phyloP scores from a whole-genome alignment of 192 early-diverging fungal genomes.

The Entophlyctis helioformis region DNA sequence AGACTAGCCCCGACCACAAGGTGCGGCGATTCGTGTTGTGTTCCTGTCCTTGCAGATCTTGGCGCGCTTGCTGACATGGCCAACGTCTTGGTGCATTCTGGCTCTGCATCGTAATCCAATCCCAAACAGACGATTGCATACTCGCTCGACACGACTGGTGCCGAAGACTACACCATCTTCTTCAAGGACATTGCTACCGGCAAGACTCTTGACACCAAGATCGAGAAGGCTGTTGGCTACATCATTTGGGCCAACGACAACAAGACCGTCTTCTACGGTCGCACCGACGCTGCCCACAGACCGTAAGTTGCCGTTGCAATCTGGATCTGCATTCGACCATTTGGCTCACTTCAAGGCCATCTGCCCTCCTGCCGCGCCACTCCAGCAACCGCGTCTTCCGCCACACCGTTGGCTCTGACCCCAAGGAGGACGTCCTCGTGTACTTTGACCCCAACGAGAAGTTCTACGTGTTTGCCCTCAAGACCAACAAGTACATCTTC shows the following conservation, averaged over 20 bases:
- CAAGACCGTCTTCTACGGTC: slow-evolving; percentile 17
- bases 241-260: slow-evolving; percentile 23
- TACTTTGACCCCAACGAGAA: slow-evolving; percentile 26
- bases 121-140: slow-evolving; percentile 27
- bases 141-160: slow-evolving; percentile 24
- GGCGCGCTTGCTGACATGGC: no score
- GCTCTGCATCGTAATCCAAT: no score
- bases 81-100: no score
- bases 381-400: slow-evolving; percentile 10
- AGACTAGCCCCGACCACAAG: slow-evolving; percentile 19
- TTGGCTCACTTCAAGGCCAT: no score
- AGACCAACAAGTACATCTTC: slow-evolving; percentile 22
- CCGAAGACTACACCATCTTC: slow-evolving; percentile 23
- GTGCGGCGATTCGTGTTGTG: background rate
- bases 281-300: slow-evolving; percentile 22
- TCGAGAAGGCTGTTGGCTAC: slow-evolving; percentile 6
- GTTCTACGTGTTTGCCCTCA: slow-evolving; percentile 17
- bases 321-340: no score
- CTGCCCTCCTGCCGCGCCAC: no score
- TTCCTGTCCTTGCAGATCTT: background rate
- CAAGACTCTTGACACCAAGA: slow-evolving; percentile 7
- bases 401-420: slow-evolving; percentile 14
- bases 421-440: slow-evolving; percentile 14
- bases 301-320: no score
- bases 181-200: slow-evolving; percentile 29